These are phyloP conservation scores for Echium plantagineum DNA, from an alignment of 257 asterid genomes.

Conservation along the genomic window DNA sequence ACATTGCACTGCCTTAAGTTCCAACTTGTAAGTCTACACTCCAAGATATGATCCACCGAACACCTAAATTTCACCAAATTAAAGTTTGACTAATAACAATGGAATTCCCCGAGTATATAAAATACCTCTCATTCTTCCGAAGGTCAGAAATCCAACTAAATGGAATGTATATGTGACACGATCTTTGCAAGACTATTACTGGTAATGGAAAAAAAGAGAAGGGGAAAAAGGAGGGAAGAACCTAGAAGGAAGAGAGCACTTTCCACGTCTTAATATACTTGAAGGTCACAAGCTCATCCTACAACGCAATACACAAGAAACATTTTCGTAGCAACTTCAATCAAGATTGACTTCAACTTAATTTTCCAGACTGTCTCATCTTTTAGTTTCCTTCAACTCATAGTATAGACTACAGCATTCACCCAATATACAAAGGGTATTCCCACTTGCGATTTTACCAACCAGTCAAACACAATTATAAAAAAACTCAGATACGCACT, in stretches of 20 bases:
- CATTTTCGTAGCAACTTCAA: background rate
- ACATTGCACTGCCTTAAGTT: conserved; percentile 16
- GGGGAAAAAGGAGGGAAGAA: background rate
- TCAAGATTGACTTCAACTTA: background rate
- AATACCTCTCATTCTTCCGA: conserved; percentile 6
- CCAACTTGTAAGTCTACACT: conserved; percentile 27
- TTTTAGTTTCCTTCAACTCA: no score
- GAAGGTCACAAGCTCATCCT: background rate
- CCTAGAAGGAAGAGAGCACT: background rate
- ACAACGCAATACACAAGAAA: background rate
- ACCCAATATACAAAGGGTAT: no score
- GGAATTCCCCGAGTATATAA: conserved; percentile 6
- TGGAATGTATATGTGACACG: background rate
- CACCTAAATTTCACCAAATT: conserved; percentile 25
- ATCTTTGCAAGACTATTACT: background rate
- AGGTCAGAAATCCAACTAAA: conserved; percentile 4
- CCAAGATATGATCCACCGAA: conserved; percentile 23
- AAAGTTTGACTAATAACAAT: conserved; percentile 12
- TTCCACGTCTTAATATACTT: background rate
- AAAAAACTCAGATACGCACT: no score
- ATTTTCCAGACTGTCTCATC: no score
- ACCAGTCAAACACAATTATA: no score
- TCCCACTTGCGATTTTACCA: no score
- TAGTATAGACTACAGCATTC: no score
- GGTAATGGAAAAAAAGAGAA: background rate